phyloP scores from a whole-genome alignment of 768 basidiomycete species.

The Podaxis sp. region DNA sequence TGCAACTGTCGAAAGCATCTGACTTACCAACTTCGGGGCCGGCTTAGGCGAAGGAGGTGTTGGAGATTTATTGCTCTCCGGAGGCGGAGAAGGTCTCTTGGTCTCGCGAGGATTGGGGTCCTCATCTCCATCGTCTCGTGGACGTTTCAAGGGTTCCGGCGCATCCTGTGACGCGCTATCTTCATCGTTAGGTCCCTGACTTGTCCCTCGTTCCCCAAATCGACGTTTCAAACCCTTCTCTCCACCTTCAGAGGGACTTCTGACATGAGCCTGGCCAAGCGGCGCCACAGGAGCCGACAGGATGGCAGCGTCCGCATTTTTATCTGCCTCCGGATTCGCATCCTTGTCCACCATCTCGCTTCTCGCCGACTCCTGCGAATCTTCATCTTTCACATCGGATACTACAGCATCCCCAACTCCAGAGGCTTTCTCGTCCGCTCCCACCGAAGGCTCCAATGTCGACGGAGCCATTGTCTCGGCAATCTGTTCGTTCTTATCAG shows the following conservation, averaged over 20 bases:
- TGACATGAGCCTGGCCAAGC: slow-evolving; percentile 19
- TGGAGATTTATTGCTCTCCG: slow-evolving; percentile 46
- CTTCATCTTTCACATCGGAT: slow-evolving; percentile 13
- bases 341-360: slow-evolving; percentile 14
- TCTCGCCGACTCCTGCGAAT: slow-evolving; percentile 10
- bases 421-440: slow-evolving; percentile 11
- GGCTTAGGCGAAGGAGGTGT: slow-evolving; percentile 35
- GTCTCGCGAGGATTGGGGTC: slow-evolving; percentile 62
- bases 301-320: not conserved
- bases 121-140: slow-evolving; percentile 59
- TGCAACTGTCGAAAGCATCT: slow-evolving; percentile 11
- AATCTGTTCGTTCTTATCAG: slow-evolving; percentile 30
- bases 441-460: slow-evolving; percentile 13
- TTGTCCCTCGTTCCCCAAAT: slow-evolving; percentile 64
- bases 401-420: slow-evolving; percentile 15
- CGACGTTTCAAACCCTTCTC: slow-evolving; percentile 75
- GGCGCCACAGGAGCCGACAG: slow-evolving; percentile 16
- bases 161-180: slow-evolving; percentile 19
- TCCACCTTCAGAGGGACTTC: slow-evolving; percentile 45
- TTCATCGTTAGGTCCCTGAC: slow-evolving; percentile 50
- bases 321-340: not conserved
- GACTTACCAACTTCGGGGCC: slow-evolving; percentile 43
- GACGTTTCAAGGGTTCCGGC: slow-evolving; percentile 52
- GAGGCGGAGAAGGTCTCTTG: slow-evolving; percentile 69
- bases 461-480: slow-evolving; percentile 9